phyloP scores from a whole-genome alignment of 768 basidiomycete genomes.

The Paxillus ammoniavirescens region DNA sequence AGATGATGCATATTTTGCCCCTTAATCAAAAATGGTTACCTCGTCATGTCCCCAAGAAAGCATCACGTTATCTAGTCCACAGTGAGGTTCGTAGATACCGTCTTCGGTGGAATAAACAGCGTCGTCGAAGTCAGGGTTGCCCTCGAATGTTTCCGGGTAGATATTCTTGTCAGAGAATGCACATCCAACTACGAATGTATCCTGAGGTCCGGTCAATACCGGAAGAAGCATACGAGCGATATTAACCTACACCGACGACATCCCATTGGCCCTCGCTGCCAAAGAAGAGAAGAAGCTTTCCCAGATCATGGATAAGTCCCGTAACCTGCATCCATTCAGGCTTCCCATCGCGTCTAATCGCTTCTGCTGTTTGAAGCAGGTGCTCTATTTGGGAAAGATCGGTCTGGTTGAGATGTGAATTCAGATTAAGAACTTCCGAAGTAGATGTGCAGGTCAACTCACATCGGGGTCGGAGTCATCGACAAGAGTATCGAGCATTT shows the following conservation, averaged over 20 bases:
- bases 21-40: conserved; percentile 39
- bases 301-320: conserved; percentile 86
- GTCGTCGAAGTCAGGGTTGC: conserved; percentile 68
- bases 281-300: conserved; percentile 83
- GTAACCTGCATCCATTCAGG: conserved; percentile 93
- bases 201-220: conserved; percentile 33
- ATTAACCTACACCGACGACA: conserved; percentile 72
- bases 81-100: conserved; percentile 76
- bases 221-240: not conserved
- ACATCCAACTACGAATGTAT: conserved; percentile 83
- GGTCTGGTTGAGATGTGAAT: conserved; percentile 45
- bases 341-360: conserved; percentile 80
- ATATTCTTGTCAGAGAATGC: conserved; percentile 82
- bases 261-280: conserved; percentile 93
- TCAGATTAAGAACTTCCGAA: not conserved
- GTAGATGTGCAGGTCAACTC: not conserved
- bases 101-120: conserved; percentile 65
- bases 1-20: not conserved
- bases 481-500: conserved; percentile 81
- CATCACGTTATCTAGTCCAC: conserved; percentile 86
- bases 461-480: conserved; percentile 93
- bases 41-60: conserved; percentile 92
- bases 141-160: conserved; percentile 74
- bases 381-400: conserved; percentile 85
- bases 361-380: conserved; percentile 88